Conservation (phyloP, 768 basidiomycete genomes). For the Dendrothele bispora region DNA sequence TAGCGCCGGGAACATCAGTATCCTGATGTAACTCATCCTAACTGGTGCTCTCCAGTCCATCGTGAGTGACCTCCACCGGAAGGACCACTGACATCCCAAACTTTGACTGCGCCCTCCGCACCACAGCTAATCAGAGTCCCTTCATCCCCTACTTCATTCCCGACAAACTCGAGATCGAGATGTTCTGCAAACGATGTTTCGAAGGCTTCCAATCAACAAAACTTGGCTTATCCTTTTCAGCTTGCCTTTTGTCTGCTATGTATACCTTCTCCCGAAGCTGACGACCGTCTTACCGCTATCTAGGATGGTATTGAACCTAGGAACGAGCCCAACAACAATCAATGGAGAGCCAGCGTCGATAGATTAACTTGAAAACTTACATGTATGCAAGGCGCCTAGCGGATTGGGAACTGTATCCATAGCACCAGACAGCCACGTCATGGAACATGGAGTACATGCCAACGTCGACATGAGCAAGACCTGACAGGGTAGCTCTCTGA, state of each 20-base stretch:
- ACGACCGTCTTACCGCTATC: slow-evolving; percentile 72
- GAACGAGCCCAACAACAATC: background rate
- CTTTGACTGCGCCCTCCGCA: slow-evolving; percentile 89
- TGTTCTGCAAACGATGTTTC: too few relatives aligned
- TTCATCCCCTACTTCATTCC: too few relatives aligned
- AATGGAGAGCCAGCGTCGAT: background rate
- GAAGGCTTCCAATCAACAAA: too few relatives aligned
- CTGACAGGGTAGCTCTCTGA: slow-evolving; percentile 32
- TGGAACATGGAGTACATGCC: slow-evolving; percentile 46
- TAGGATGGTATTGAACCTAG: slow-evolving; percentile 65
- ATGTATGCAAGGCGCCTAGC: slow-evolving; percentile 64
- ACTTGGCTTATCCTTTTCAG: too few relatives aligned
- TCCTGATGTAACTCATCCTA: slow-evolving; percentile 47
- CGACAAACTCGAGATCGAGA: too few relatives aligned
- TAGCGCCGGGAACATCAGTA: slow-evolving; percentile 65
- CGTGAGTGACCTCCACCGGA: slow-evolving; percentile 64
- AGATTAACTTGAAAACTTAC: slow-evolving; percentile 40
- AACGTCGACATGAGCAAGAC: slow-evolving; percentile 36
- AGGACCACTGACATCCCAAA: slow-evolving; percentile 84
- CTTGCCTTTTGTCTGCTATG: too few relatives aligned
- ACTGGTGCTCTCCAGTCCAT: slow-evolving; percentile 52
- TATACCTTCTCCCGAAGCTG: too few relatives aligned
- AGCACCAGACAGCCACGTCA: slow-evolving; percentile 40
- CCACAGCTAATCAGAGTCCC: slow-evolving; percentile 85
- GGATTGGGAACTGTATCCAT: slow-evolving; percentile 46